Evolutionary conservation across 2,329 filamentous ascomycete genomes (phyloP), one percentile per base, ranked within the genome.

Genomic region (Alternaria novae-zelandiae): DNA sequence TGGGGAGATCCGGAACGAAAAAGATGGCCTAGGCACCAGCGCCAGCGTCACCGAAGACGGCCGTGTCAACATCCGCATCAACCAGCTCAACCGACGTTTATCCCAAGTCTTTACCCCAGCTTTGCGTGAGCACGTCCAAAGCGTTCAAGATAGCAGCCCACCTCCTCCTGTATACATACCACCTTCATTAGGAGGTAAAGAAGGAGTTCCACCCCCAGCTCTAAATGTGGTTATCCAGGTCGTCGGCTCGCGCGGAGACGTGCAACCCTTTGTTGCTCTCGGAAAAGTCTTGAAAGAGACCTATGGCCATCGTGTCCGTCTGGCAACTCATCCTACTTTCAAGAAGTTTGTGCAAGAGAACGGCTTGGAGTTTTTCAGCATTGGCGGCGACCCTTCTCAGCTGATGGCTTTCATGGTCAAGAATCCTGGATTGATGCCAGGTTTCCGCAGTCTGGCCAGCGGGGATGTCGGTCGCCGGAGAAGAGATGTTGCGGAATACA

Each of bases 221-320:
- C 73, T 86, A 28, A 87, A 87, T 55, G 82, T 87, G 45, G 84
- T 87, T 4, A 86, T 88, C 55, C 86, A 87, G 59, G 83, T 87
- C 2, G 86, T 88, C 1, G 84, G 84, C 13, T 82, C 79, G 6
- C 79, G 84, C 21, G 86, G 86, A 9, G 86, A 88, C 70, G 84
- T 88, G 0, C 87, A 89, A 61, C 87, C 87, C 0, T 89, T 89
- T 57, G 79, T 89, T 54, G 85, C 87, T 0, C 78, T 89, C 2
- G 87, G 85, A 0, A 83, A 81, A 36, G 81, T 83, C 12, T 71
- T 89, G 0, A 75, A 82, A 26, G 61, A 63, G 13, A 57, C 61
- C 10, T 72, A 75, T 32, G 72, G 73, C 3, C 74, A 77, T 63
- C 68, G 74, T 17, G 69, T 77, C n/a, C 69, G 74, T 20, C 30